Base-by-base conservation (phyloP, 2,329 filamentous ascomycete species). In the Scedosporium aurantiacum region DNA sequence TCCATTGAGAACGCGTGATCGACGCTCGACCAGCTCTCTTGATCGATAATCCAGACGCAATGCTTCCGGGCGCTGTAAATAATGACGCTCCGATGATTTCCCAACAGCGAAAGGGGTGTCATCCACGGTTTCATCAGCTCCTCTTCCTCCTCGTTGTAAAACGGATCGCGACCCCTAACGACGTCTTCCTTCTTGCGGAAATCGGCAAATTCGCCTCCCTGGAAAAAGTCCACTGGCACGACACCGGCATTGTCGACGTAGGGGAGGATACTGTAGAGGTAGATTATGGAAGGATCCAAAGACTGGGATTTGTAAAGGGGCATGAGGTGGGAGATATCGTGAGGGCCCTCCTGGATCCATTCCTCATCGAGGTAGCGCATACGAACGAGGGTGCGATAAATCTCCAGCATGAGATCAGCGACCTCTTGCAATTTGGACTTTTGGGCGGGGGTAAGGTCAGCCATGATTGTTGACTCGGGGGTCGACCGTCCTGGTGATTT, bases 241-340 rank as follows among this genome's bases (percentile, higher is more conserved):
- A 12, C 28, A 16, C 25, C n/a, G 5, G 23, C 27, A 3, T 62
- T 25, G 10, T 69, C 41, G 40, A 70, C 40, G 59, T 68, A 69
- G 14, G 68, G 67, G 1, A 70, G 57, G 57, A 69, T 65, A 62
- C 65, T 67, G 61, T 68, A 70, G 37, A 70, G 65, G 58, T 68
- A 68, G 57, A 68, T 65, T 58, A 69, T 63, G 21, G 63, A 58
- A n/a, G 61, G 37, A 28, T 66, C 64, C 14, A 68, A 21, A 21
- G 61, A 59, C 21, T 47, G 50, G n/a, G 7, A 37, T n/a, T 37
- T 16, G 23, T 61, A 56, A 16, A 61, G 23, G 7, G 59, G 59
- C 6, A 61, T 5, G 21, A 61, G 59, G 14, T 58, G 43, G 32
- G 23, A 50, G 59, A 66, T 57, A 63, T 67, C 62, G 60, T 68